These are phyloP conservation scores for Lagerstroemia speciosa DNA, from an alignment of 345 rosid genomes.

Conservation along the genomic window DNA sequence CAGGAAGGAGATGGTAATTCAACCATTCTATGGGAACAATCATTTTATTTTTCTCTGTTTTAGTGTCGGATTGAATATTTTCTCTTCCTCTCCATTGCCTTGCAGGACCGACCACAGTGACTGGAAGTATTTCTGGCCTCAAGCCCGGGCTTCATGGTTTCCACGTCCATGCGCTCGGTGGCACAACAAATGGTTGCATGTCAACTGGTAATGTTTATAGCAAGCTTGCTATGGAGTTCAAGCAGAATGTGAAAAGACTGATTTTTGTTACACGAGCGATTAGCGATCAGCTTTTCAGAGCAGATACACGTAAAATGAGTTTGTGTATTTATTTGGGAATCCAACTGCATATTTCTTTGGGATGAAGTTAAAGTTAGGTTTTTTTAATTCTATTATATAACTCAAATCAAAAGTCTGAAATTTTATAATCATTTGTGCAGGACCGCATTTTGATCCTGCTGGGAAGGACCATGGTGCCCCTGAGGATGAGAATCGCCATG, in stretches of 20 bases:
- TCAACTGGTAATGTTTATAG: too few relatives aligned
- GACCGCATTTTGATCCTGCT: constrained; percentile 84
- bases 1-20: constrained; percentile 71
- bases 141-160: constrained; percentile 94
- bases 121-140: constrained; percentile 73
- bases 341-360: background rate
- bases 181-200: constrained; percentile 98
- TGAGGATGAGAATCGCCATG: constrained; percentile 77
- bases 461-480: constrained; percentile 90
- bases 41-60: background rate
- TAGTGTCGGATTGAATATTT: constrained; percentile 4
- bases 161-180: constrained; percentile 97
- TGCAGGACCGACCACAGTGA: constrained; percentile 65
- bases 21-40: background rate
- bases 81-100: background rate
- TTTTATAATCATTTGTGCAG: constrained; percentile 17
- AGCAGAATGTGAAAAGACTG: too few relatives aligned
- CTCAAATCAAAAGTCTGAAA: background rate
- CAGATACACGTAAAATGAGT: too few relatives aligned
- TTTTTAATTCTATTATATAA: too few relatives aligned
- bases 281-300: too few relatives aligned
- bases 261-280: too few relatives aligned
- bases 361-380: too few relatives aligned
- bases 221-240: too few relatives aligned
- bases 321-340: too few relatives aligned